Percentiles rank a stretch among this genome's conserved stretches.
These are phyloP conservation scores for Medakamo hakoo DNA, from an alignment of 139 green algal genomes.

Conservation along the genomic window DNA sequence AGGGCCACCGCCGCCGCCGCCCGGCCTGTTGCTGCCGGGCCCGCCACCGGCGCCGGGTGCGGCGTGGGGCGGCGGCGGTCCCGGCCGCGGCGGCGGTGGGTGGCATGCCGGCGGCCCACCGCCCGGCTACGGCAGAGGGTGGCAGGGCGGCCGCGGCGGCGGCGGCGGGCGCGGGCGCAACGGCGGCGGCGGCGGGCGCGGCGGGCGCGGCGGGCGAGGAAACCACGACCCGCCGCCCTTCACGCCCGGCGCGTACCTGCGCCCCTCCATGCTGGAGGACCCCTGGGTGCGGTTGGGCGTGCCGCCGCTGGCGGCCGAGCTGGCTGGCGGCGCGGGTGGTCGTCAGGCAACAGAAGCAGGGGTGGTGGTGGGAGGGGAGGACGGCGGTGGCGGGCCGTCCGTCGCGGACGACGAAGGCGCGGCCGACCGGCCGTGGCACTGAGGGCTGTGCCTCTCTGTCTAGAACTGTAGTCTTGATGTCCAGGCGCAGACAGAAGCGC, in stretches of 20 bases:
- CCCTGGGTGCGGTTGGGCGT: constrained; percentile 11
- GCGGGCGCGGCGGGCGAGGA: background rate
- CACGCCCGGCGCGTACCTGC: constrained; percentile 8
- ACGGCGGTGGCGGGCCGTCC: background rate
- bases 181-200: constrained; percentile 1
- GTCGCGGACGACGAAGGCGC: constrained; percentile 3
- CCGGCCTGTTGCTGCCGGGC: too few species aligned
- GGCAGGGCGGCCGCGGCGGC: background rate
- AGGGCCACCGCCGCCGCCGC: background rate
- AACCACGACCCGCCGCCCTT: background rate
- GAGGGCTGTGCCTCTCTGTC: too few species aligned
- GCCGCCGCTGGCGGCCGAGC: background rate
- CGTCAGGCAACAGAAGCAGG: background rate
- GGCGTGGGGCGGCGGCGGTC: background rate
- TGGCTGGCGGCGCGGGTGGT: too few species aligned
- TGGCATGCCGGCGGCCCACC: background rate
- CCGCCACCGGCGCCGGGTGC: background rate
- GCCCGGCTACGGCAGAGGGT: background rate
- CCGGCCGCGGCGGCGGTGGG: background rate
- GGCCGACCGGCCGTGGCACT: constrained; percentile 17
- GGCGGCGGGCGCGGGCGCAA: background rate
- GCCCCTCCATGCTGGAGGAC: constrained; percentile 14
- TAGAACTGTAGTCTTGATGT: too few species aligned
- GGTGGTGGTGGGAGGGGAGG: background rate
- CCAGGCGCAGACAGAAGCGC: too few species aligned